Conservation (phyloP, 768 basidiomycete genomes). For the Amanita subjunquillea region DNA sequence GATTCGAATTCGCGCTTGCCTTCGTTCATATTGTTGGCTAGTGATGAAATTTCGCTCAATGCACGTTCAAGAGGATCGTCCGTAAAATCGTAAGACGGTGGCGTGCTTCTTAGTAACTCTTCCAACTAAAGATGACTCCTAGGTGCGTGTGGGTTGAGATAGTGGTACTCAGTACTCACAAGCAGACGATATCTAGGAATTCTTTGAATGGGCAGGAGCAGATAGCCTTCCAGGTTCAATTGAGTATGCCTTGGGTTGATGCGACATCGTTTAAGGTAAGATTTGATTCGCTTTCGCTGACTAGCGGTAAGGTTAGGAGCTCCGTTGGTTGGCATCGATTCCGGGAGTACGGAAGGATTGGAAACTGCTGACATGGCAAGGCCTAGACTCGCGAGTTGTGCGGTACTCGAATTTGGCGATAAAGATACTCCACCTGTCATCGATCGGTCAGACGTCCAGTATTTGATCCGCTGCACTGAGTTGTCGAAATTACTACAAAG, state of each 20-base stretch:
- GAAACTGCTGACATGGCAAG: conserved; percentile 43
- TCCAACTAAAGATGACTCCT: conserved; percentile 46
- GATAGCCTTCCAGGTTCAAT: conserved; percentile 86
- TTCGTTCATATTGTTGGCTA: conserved; percentile 97
- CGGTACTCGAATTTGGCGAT: conserved; percentile 51
- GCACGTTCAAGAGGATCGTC: conserved; percentile 84
- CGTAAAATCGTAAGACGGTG: conserved; percentile 64
- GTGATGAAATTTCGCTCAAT: conserved; percentile 72
- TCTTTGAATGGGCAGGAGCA: conserved; percentile 90
- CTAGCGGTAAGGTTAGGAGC: conserved; percentile 56
- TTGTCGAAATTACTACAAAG: conserved; percentile 81
- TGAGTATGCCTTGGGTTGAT: conserved; percentile 87
- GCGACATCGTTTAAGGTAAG: conserved; percentile 85
- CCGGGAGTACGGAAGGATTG: conserved; percentile 29
- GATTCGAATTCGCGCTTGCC: conserved; percentile 95
- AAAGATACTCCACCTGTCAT: conserved; percentile 32
- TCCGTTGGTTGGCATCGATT: conserved; percentile 29
- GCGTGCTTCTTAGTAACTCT: conserved; percentile 76
- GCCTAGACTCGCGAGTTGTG: conserved; percentile 55
- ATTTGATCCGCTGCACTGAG: conserved; percentile 77
- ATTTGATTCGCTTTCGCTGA: conserved; percentile 82
- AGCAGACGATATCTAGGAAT: conserved; percentile 95
- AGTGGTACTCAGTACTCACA: conserved; percentile 51
- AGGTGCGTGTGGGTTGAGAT: conserved; percentile 1
- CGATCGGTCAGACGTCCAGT: conserved; percentile 63